phyloP scores from a whole-genome alignment of 306 rosid genomes.

The cucumber (Cucumis sativus) region Cucumber_9930_V3 NC_026660.2:25806501-25807000 shows the following conservation, averaged over 20 bases:
- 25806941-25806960: no score
- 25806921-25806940: no score
- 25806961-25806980: no score
- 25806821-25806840: no score
- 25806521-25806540: neutral
- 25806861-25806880: no score
- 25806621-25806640: neutral
- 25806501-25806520: neutral
- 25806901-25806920: no score
- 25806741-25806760: neutral
- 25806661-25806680: neutral
- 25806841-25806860: no score
- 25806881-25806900: no score
- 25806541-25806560: neutral
- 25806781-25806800: no score
- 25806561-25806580: neutral
- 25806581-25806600: conserved; percentile 6
- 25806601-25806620: neutral
- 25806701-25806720: neutral
- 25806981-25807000: no score
- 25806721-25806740: neutral
- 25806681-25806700: neutral
- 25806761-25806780: no score
- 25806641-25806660: neutral
- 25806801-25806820: no score